phyloP scores from a whole-genome alignment of 2,329 filamentous ascomycete genomes.

The Exophiala spinifera region DNA sequence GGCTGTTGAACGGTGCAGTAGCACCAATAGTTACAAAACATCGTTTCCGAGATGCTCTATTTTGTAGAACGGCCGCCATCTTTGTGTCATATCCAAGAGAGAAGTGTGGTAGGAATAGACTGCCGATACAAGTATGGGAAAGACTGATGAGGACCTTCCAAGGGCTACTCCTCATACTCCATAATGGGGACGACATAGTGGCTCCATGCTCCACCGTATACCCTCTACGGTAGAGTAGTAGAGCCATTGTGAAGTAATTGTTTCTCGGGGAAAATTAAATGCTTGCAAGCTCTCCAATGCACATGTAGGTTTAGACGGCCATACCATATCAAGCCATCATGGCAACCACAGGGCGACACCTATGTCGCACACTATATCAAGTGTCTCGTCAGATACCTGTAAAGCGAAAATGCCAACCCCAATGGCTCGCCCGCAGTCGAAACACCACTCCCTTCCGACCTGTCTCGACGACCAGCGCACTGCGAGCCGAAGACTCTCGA shows the following conservation, averaged over 20 bases:
- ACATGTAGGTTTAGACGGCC: not conserved
- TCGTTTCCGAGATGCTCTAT: constrained; percentile 33
- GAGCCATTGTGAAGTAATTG: not conserved
- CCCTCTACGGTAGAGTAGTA: not conserved
- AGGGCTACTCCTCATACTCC: not conserved
- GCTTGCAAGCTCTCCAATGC: constrained; percentile 13
- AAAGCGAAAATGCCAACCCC: constrained; percentile 21
- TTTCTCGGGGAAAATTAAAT: constrained; percentile 13
- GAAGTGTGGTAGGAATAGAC: not conserved
- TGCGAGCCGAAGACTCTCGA: constrained; percentile 12
- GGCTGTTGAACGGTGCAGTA: constrained; percentile 73
- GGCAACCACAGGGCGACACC: constrained; percentile 28
- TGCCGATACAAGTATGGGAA: not conserved
- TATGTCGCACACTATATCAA: constrained; percentile 26
- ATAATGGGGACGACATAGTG: not conserved
- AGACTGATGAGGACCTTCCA: not conserved
- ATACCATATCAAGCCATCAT: constrained; percentile 11
- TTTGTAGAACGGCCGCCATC: constrained; percentile 3
- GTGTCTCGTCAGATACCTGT: constrained; percentile 19
- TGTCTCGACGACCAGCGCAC: constrained; percentile 17
- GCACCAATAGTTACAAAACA: constrained; percentile 92
- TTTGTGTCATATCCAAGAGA: constrained; percentile 4
- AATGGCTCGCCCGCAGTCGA: constrained; percentile 9
- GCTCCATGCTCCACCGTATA: not conserved
- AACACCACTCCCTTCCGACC: constrained; percentile 15